Base-by-base conservation (phyloP, 75 land plant species). In the Sequoiadendron giganteum region DNA sequence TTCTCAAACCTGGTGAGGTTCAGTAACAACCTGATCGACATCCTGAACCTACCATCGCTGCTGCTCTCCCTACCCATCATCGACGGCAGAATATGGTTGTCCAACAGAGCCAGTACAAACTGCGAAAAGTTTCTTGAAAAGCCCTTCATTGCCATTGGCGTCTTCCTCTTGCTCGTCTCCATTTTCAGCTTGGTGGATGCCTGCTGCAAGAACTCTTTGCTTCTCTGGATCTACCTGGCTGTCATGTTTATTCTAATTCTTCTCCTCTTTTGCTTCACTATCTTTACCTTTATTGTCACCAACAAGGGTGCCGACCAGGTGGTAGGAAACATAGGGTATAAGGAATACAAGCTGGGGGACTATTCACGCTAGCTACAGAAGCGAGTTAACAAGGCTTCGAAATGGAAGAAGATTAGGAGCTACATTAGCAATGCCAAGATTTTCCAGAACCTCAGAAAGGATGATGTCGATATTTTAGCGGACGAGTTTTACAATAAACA, bases 281-380 rank as follows among this genome's bases (percentile, higher is more conserved):
- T 96, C 36, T 95, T 97, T 55, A 93, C 95, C 5, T 93, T 96
- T 65, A 94, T 91, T n/a, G 96, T 97, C 18, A 96, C 99, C 16
- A 96, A 93, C 78, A 88, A 87, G 40, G 95, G 97, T 43, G 92
- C 92, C 32, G 97, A 96, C 1, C 38, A 91, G 72, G 93, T 86
- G 36, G 75, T 93, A 45, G 88, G 91, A 40, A 86, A 73, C 18
- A 52, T 81, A 56, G 91, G 96, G 72, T 92, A 83, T 81, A 87
- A 88, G 87, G 91, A 92, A 34, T 90, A 93, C 58, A 42, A 89
- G 38, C 83, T 89, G 1, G 88, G 89, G 45, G 90, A 92, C 30
- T 92, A 86, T 83, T 89, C 90, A 5, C 32, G 89, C 32, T 92
- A 90, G 92, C 82, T 92, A 84, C 89, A 90, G 88, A 87, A 86